phyloP scores from a whole-genome alignment of 495 filamentous ascomycete genomes.

The Rostrohypoxylon terebratum region DNA sequence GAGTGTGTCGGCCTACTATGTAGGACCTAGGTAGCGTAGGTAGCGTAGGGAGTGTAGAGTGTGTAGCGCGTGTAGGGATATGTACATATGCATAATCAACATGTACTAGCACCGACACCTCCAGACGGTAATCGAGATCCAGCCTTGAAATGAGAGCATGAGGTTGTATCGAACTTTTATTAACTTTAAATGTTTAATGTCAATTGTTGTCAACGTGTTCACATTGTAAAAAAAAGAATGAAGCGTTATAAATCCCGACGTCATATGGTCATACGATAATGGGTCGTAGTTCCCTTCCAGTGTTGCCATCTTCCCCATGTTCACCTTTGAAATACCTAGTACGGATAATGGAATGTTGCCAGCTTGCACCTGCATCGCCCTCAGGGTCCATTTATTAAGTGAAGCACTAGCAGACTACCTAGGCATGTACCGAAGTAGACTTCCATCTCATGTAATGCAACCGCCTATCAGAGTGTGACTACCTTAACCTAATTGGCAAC shows the following conservation, averaged over 20 bases:
- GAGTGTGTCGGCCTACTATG: no score
- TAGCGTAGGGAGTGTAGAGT: no score
- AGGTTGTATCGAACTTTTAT: slow-evolving; percentile 12
- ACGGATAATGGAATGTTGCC: slow-evolving; percentile 47
- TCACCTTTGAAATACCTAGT: slow-evolving; percentile 9
- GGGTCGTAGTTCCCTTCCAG: slow-evolving; percentile 19
- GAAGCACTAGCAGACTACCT: slow-evolving; percentile 6
- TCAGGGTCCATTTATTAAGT: slow-evolving; percentile 29
- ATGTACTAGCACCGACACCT: background rate
- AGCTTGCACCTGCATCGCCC: slow-evolving; percentile 35
- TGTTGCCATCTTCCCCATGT: background rate
- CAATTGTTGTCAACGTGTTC: slow-evolving; percentile 41
- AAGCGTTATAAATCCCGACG: slow-evolving; percentile 27
- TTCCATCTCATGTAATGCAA: background rate
- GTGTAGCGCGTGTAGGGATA: slow-evolving; percentile 4
- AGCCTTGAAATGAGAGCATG: slow-evolving; percentile 9
- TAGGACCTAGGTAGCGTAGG: no score
- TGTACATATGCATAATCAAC: slow-evolving; percentile 10
- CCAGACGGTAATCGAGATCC: slow-evolving; percentile 1
- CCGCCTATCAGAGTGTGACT: slow-evolving; percentile 14
- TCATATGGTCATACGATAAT: slow-evolving; percentile 50
- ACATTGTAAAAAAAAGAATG: slow-evolving; percentile 24
- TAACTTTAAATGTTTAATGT: slow-evolving; percentile 4
- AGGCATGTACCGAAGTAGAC: slow-evolving; percentile 13
- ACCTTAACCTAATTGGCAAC: slow-evolving; percentile 33